A percentile compares a stretch with the other conserved stretches of the same genome.
phyloP scores from a whole-genome alignment of 1,284 basidiomycete genomes.

The Grifola frondosa region DNA sequence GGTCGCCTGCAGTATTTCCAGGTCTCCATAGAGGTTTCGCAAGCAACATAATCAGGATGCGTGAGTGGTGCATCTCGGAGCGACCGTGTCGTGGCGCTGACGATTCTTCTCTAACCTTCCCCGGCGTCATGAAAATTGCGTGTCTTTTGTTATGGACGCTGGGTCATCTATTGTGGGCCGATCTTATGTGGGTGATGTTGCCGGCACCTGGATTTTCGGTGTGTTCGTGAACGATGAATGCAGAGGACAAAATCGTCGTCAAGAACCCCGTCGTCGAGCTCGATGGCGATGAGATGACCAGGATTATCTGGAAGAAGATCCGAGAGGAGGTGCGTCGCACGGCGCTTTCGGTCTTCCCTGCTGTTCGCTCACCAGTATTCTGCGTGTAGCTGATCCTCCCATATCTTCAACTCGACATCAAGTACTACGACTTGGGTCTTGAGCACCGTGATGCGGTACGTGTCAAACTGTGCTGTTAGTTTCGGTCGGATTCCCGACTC shows the following conservation, averaged over 20 bases:
- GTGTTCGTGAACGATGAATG: constrained; percentile 5
- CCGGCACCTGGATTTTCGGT: background rate
- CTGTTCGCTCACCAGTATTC: constrained; percentile 2
- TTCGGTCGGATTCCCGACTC: no score
- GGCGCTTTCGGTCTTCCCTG: background rate
- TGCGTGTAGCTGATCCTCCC: constrained; percentile 82
- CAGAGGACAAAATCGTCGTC: constrained; percentile 73
- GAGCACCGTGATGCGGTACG: constrained; percentile 86
- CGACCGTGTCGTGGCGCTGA: constrained; percentile 1
- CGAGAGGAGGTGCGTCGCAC: constrained; percentile 73
- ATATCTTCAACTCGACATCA: constrained; percentile 94
- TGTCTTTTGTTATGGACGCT: no score
- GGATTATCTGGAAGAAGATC: constrained; percentile 99
- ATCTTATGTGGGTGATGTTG: background rate
- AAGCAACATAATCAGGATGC: constrained; percentile 26
- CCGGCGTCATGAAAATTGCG: background rate
- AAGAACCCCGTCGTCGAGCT: constrained; percentile 94
- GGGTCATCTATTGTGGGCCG: background rate
- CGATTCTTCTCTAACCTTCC: background rate
- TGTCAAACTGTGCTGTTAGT: constrained; percentile 9
- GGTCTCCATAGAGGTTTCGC: constrained; percentile 28
- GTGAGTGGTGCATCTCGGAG: constrained; percentile 24
- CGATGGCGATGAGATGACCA: constrained; percentile 96
- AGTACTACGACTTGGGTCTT: constrained; percentile 96
- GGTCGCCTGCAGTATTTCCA: constrained; percentile 11